phyloP scores from a whole-genome alignment of 176 grass and related monocot genomes.

The Raddia guianensis region DNA sequence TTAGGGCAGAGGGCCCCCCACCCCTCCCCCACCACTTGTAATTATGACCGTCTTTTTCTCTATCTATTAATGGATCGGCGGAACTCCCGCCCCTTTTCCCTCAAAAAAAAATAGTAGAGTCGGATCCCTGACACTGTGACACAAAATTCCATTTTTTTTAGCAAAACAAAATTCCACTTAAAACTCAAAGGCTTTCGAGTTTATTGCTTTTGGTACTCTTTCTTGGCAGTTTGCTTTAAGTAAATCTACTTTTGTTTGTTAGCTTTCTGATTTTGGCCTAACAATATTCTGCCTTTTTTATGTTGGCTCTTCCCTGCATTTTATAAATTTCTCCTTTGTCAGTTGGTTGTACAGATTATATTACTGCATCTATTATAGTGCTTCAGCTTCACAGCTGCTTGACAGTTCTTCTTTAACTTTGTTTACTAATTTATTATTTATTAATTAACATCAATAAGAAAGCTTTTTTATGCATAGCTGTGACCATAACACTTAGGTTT shows the following conservation, averaged over 20 bases:
- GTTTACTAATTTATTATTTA: background rate
- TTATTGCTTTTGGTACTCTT: background rate
- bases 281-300: background rate
- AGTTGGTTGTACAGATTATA: background rate
- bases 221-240: background rate
- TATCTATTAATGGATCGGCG: too few relatives aligned
- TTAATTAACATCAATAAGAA: background rate
- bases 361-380: background rate
- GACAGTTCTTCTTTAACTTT: background rate
- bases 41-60: too few relatives aligned
- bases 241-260: background rate
- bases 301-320: background rate
- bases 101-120: background rate
- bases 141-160: too few relatives aligned
- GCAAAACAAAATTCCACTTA: background rate
- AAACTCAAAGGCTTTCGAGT: background rate
- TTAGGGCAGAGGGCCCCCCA: too few relatives aligned
- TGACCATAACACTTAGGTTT: background rate
- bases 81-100: too few relatives aligned
- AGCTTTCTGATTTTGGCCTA: conserved; percentile 7
- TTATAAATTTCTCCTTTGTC: background rate
- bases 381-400: background rate
- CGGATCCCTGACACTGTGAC: background rate
- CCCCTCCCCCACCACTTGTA: too few relatives aligned
- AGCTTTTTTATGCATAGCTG: background rate